Evolutionary conservation across 2,329 filamentous ascomycete species (phyloP), one percentile per base, ranked within the genome.

Genomic region (Polytolypa hystricis): DNA sequence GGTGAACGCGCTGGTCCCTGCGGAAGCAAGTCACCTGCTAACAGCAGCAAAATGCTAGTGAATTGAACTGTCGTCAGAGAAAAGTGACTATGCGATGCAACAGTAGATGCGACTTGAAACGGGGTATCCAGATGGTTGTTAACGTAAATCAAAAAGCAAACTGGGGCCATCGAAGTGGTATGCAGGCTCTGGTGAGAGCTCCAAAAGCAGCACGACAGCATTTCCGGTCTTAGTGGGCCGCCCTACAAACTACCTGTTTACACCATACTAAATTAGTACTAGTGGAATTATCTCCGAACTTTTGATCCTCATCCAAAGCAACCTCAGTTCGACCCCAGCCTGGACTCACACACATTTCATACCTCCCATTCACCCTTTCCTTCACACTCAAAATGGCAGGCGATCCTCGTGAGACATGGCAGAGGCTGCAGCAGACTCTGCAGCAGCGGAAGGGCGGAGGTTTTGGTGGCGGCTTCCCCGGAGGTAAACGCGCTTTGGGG

Each of bases 341-440:
- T 35, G 27, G 26, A 14, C 12, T 11, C 16, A 18, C 20, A 14
- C 33, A 35, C 19, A 15, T 15, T n/a, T 15, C 17, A 18, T 14
- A 28, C 14, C 15, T 30, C 19, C 16, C 26, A 20, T 44, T 35
- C 20, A 33, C 16, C 38, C 28, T 38, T 38, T 33, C 39, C 40
- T 44, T 40, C 29, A 42, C 31, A 33, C 32, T 35, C 21, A 61
- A 50, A 47, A 64, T 63, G 59, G 56, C 60, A 49, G 57, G 64
- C 47, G 75, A 78, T 55, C 77, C 78, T 35, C 70, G 73, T 55
- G 76, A 83, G 58, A 70, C 76, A 50, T 81, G 76, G 71, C 67
- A 70, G 58, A 70, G 71, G 51, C 64, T 84, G 47, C 76, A 79
- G 61, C 69, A 69, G 52, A 72, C 74, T 43, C 66, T 79, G 48